Conservation (phyloP, 2,329 filamentous ascomycete genomes). For the Grosmannia clavigera region DNA sequence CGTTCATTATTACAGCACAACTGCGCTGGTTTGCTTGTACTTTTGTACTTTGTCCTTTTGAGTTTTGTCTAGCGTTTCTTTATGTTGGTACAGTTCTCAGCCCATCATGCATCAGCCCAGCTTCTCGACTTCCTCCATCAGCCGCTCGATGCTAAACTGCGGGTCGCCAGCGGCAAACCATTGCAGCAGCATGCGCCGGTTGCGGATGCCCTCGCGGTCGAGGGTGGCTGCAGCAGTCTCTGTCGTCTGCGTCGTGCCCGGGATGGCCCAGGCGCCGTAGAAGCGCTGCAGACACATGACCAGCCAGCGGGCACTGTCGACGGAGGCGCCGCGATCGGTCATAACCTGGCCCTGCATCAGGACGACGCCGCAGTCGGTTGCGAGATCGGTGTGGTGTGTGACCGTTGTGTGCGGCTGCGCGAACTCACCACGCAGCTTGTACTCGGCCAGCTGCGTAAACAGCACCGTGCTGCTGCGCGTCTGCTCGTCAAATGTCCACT, state of each 20-base stretch:
- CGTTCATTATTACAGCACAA: too few relatives aligned
- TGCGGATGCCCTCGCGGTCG: conserved; percentile 40
- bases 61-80: neutral
- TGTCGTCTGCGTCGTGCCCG: conserved; percentile 18
- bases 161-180: conserved; percentile 71
- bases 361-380: conserved; percentile 61
- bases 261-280: conserved; percentile 55
- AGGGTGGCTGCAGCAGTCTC: conserved; percentile 17
- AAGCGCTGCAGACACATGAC: conserved; percentile 91
- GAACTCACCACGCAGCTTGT: conserved; percentile 80
- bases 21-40: too few relatives aligned
- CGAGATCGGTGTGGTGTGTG: conserved; percentile 79
- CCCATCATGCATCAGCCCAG: conserved; percentile 31
- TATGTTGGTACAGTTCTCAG: neutral
- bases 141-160: conserved; percentile 68
- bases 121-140: conserved; percentile 84
- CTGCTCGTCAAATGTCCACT: conserved; percentile 73
- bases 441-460: conserved; percentile 90
- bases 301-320: conserved; percentile 79
- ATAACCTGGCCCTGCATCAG: conserved; percentile 75
- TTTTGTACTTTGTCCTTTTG: neutral
- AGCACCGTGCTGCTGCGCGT: conserved; percentile 51
- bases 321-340: conserved; percentile 60
- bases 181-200: conserved; percentile 60
- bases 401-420: conserved; percentile 87